Evolutionary conservation across 176 grass and related monocot species (phyloP).

Genomic region (Chrysopogon serrulatus): DNA sequence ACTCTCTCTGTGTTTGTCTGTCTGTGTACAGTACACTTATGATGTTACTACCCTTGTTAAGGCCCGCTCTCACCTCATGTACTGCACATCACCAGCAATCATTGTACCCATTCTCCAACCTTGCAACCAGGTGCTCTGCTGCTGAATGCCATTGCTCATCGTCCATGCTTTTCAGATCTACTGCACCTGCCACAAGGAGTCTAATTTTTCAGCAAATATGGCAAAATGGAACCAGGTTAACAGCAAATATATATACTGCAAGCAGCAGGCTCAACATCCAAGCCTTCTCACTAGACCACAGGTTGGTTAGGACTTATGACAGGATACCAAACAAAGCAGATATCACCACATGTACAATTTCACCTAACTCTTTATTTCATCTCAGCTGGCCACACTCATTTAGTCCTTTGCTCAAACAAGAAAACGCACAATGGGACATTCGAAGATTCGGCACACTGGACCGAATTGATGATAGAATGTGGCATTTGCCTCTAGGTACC

Average conservation of each 20-base stretch:
- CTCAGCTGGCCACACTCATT: not conserved
- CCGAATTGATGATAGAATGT: not conserved
- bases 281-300: not conserved
- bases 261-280: not conserved
- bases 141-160: not conserved
- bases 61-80: not conserved
- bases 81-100: not conserved
- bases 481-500: not conserved
- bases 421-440: not conserved
- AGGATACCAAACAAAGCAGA: not conserved
- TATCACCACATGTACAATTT: not conserved
- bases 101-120: not conserved
- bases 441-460: not conserved
- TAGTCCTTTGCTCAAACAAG: not conserved
- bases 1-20: too few species aligned
- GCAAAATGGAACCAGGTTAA: not conserved
- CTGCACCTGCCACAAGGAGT: not conserved
- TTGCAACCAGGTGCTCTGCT: not conserved
- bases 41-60: not conserved
- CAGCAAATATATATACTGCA: not conserved
- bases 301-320: not conserved
- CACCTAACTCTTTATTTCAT: not conserved
- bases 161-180: not conserved
- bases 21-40: not conserved
- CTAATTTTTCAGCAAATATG: not conserved